A percentile compares a stretch with the other conserved stretches of the same genome.
These are phyloP conservation scores for Erodium moschatum DNA, from an alignment of 441 rosid genomes.

Conservation along the genomic window DNA sequence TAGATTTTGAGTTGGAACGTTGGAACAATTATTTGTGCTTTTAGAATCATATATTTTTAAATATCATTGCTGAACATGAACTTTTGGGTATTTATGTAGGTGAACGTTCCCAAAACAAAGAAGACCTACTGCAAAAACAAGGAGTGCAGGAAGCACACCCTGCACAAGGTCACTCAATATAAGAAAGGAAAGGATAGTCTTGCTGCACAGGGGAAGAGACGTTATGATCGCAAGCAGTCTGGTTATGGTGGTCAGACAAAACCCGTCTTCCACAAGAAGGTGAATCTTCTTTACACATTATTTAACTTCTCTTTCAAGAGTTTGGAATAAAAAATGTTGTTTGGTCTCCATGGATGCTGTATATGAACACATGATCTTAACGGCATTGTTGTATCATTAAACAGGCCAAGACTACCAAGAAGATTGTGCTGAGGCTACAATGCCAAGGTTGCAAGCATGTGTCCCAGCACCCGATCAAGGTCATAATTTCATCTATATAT, in stretches of 20 bases:
- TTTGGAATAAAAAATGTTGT: background rate
- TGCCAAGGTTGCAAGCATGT: constrained; percentile 24
- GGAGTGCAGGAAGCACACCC: constrained; percentile 26
- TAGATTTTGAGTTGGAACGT: too few relatives aligned
- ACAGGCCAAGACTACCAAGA: constrained; percentile 23
- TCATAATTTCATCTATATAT: background rate
- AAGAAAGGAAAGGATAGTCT: constrained; percentile 25
- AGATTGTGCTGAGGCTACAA: constrained; percentile 25
- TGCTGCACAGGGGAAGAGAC: constrained; percentile 21
- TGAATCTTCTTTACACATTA: background rate
- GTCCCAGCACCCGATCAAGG: constrained; percentile 24
- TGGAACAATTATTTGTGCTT: too few relatives aligned
- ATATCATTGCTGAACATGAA: background rate
- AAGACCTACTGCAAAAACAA: constrained; percentile 24
- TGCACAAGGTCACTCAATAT: constrained; percentile 24
- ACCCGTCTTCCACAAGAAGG: constrained; percentile 25
- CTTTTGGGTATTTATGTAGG: background rate
- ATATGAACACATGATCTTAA: background rate
- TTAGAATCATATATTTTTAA: background rate
- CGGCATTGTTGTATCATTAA: background rate
- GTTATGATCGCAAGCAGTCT: constrained; percentile 23
- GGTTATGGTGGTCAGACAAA: constrained; percentile 25
- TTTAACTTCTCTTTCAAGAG: background rate
- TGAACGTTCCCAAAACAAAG: constrained; percentile 23
- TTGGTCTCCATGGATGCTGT: too few relatives aligned